Conservation (phyloP, 805 yeast species). For the Nadsonia fulvescens region DNA sequence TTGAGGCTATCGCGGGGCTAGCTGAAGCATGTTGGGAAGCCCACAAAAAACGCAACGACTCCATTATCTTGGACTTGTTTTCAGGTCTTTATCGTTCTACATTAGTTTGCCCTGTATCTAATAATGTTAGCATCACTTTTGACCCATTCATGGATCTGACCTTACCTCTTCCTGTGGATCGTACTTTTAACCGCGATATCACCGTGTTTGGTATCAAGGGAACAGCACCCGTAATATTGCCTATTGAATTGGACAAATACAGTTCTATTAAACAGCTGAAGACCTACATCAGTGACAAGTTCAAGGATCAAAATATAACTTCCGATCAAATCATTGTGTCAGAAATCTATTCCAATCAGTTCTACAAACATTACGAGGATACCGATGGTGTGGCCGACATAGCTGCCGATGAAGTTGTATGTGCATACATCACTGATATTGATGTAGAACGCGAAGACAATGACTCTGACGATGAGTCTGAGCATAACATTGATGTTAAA, state of each 20-base stretch:
- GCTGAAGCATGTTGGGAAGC: slow-evolving; percentile 69
- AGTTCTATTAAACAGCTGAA: slow-evolving; percentile 49
- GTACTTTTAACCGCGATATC: slow-evolving; percentile 24
- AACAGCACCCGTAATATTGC: slow-evolving; percentile 33
- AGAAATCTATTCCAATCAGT: slow-evolving; percentile 48
- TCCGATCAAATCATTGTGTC: slow-evolving; percentile 28
- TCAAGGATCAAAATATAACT: slow-evolving; percentile 14
- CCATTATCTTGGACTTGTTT: slow-evolving; percentile 69
- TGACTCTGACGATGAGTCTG: slow-evolving; percentile 9
- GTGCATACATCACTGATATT: slow-evolving; percentile 9
- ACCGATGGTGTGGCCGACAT: slow-evolving; percentile 37
- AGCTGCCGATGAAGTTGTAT: slow-evolving; percentile 7
- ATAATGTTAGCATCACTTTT: slow-evolving; percentile 66
- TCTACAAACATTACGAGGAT: slow-evolving; percentile 53
- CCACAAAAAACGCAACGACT: slow-evolving; percentile 66
- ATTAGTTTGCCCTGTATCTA: slow-evolving; percentile 70
- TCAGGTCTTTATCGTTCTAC: slow-evolving; percentile 86
- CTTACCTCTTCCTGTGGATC: slow-evolving; percentile 65
- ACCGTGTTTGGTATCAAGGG: slow-evolving; percentile 8
- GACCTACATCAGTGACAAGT: slow-evolving; percentile 34
- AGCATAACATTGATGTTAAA: slow-evolving; percentile 7
- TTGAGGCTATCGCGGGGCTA: slow-evolving; percentile 29
- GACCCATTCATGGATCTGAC: slow-evolving; percentile 90
- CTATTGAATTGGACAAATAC: slow-evolving; percentile 54
- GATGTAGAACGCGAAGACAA: too few species aligned